Conservation (phyloP, 169 alveolate genomes). For the Plasmodium knowlesi region DNA sequence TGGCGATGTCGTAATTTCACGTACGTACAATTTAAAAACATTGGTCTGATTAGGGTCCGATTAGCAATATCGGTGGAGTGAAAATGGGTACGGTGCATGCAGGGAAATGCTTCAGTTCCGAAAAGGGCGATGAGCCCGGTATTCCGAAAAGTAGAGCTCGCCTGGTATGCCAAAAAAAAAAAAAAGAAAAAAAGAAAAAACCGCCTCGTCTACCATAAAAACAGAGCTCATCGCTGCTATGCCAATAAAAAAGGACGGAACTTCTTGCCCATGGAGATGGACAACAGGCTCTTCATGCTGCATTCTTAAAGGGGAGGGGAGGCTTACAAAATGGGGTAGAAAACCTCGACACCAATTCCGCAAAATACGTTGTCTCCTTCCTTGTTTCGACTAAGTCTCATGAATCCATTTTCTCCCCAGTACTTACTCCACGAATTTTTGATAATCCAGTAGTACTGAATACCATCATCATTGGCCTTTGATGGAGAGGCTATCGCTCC, state of each 20-base stretch:
- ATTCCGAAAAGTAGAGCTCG: background rate
- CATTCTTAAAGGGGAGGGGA: background rate
- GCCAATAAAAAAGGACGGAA: background rate
- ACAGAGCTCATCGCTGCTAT: background rate
- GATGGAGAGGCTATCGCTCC: background rate
- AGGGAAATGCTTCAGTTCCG: background rate
- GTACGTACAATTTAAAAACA: background rate
- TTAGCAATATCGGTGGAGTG: background rate
- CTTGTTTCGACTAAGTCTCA: conserved; percentile 78
- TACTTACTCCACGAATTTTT: conserved; percentile 89
- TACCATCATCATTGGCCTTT: conserved; percentile 28
- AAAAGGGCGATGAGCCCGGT: background rate
- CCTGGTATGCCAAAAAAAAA: no score
- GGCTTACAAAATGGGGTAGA: conserved; percentile 39
- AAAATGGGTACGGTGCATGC: background rate
- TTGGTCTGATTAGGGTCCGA: background rate
- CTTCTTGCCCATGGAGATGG: background rate
- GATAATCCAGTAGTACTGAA: conserved; percentile 85
- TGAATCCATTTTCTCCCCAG: conserved; percentile 91
- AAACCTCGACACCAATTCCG: conserved; percentile 59
- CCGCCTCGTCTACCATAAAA: background rate
- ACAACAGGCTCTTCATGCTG: background rate
- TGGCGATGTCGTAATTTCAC: background rate
- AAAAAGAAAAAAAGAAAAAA: no score
- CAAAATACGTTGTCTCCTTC: conserved; percentile 61